These are phyloP conservation scores for Penicillium argentinense DNA, from an alignment of 495 filamentous ascomycete species.

Conservation along the genomic window DNA sequence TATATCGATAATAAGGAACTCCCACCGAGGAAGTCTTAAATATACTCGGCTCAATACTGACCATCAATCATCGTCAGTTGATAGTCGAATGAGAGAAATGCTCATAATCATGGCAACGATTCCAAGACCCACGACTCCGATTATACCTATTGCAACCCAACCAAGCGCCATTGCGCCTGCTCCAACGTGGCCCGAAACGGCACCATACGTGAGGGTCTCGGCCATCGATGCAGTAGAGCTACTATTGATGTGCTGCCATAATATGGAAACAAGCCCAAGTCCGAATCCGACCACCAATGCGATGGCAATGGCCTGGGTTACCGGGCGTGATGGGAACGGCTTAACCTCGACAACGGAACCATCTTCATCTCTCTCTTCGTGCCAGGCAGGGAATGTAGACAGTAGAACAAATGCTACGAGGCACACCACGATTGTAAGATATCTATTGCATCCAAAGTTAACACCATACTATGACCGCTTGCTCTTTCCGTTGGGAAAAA, in stretches of 20 bases:
- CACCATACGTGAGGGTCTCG: constrained; percentile 14
- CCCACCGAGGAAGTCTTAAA: no score
- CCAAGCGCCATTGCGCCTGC: constrained; percentile 11
- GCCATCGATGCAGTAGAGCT: constrained; percentile 15
- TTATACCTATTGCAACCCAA: constrained; percentile 11
- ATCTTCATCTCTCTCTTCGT: not conserved
- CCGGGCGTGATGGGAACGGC: not conserved
- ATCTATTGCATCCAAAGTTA: constrained; percentile 4
- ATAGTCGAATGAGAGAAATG: not conserved
- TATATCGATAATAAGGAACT: no score
- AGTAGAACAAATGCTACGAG: not conserved
- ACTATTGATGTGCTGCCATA: constrained; percentile 20
- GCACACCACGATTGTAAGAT: no score
- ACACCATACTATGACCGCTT: no score
- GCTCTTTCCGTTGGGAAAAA: no score
- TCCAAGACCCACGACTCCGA: not conserved
- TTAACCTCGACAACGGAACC: constrained; percentile 2
- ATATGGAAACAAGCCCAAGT: constrained; percentile 6
- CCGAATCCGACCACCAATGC: not conserved
- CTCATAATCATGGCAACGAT: constrained; percentile 1
- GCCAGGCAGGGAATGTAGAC: constrained; percentile 12
- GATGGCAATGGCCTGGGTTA: not conserved
- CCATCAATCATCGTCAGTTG: not conserved
- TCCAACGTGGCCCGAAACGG: constrained; percentile 13
- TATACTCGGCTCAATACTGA: no score